phyloP scores from a whole-genome alignment of 129 eudicot genomes.

The Saposhnikovia divaricata region DNA sequence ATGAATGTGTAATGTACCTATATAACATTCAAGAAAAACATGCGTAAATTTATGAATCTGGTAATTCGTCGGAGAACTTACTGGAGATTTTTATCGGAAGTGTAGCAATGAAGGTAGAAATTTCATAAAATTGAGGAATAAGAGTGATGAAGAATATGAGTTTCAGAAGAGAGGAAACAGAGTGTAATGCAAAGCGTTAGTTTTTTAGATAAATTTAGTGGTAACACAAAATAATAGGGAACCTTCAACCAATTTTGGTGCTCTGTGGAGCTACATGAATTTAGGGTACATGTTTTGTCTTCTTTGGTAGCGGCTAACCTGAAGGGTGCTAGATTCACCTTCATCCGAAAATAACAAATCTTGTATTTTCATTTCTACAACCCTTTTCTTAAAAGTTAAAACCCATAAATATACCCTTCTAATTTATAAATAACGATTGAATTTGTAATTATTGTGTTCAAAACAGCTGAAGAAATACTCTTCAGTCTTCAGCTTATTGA shows the following conservation, averaged over 20 bases:
- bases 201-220: neutral
- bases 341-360: too few species aligned
- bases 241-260: neutral
- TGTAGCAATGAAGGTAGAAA: neutral
- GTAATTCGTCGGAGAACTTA: neutral
- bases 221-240: neutral
- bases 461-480: too few species aligned
- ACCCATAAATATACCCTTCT: too few species aligned
- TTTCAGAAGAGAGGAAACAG: neutral
- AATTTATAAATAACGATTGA: too few species aligned
- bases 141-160: neutral
- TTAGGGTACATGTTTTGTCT: neutral
- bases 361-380: too few species aligned
- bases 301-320: neutral
- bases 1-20: neutral
- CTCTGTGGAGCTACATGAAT: constrained; percentile 1
- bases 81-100: neutral
- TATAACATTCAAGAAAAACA: too few species aligned
- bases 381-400: too few species aligned
- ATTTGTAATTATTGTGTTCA: too few species aligned
- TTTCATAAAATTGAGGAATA: neutral
- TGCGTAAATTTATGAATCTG: neutral
- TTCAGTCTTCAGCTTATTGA: too few species aligned
- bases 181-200: neutral
- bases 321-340: neutral